Base-by-base conservation (phyloP, 306 rosid genomes). In the Quercus rubra region DNA sequence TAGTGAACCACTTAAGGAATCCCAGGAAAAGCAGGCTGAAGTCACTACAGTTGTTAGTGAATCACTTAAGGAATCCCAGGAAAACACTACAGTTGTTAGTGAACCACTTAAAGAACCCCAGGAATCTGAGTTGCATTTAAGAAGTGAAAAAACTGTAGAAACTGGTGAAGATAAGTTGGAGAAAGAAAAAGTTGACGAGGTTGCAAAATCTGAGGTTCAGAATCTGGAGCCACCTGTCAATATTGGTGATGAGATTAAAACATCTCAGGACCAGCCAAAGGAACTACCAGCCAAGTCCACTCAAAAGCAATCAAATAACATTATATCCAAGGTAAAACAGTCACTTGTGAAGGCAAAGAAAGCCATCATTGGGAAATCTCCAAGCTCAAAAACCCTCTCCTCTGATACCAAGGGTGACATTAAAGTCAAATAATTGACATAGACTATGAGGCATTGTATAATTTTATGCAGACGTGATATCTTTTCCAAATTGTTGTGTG, bases 331-430 rank as follows among this genome's bases (percentile, higher is more conserved):
- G 91, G 94, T 92, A 55, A 92, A 92, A 61, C 91, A 89, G 56
- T 91, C 97, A 49, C 90, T 92, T 2, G 97, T 85, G 63, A 92
- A 92, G 77, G 97, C 97, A 71, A 92, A 88, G 87, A 91, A 91
- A 83, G 97, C 93, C 70, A 87, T 92, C 68, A 92, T 84, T 2
- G 94, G 96, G 17, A 92, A 89, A 85, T 92, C 97, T 35, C 92
- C 96, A 49, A 86, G 86, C 83, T 92, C 96, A 74, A 89, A 88
- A 77, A 91, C 85, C 23, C 82, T 85, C 38, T 70, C 90, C 10
- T 80, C 92, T 3, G 91, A 88, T 31, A 63, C 87, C 80, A 91
- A 92, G 80, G 96, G 84, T 19, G 94, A 89, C 55, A 86, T 91
- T 46, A 83, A 89, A 80, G 96, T 88, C 89, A 89, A 91, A 74